Evolutionary conservation across 371 early-diverging fungal species (phyloP).

Genomic region (Mucor piriformis): DNA sequence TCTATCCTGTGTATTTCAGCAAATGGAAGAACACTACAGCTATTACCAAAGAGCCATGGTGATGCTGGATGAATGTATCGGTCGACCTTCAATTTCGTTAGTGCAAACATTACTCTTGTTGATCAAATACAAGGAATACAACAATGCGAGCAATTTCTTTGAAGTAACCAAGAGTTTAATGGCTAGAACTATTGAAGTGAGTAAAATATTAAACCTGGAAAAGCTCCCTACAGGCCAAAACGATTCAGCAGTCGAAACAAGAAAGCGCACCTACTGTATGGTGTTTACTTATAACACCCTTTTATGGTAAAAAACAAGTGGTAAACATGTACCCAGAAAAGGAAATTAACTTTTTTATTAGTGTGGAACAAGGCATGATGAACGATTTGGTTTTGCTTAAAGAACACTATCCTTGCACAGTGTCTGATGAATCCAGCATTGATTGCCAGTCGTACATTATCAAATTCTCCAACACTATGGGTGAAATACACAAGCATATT

Average conservation of each 20-base stretch:
- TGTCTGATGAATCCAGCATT: constrained; percentile 1
- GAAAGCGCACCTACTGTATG: constrained; percentile 49
- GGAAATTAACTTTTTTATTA: constrained; percentile 19
- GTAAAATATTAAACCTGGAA: constrained; percentile 26
- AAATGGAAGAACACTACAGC: constrained; percentile 14
- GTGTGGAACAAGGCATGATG: constrained; percentile 27
- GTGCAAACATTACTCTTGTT: constrained; percentile 73
- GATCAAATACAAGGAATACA: constrained; percentile 69
- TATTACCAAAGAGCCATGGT: constrained; percentile 42
- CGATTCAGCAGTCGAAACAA: constrained; percentile 30
- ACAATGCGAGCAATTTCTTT: constrained; percentile 20
- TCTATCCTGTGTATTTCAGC: constrained; percentile 42
- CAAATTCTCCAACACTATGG: constrained; percentile 27
- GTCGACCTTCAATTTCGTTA: constrained; percentile 64
- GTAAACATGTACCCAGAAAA: constrained; percentile 16
- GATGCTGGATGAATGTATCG: constrained; percentile 68
- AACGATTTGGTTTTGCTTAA: constrained; percentile 2
- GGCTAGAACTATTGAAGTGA: constrained; percentile 19
- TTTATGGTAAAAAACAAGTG: constrained; percentile 22
- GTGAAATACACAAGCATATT: constrained; percentile 35
- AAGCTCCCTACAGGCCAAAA: not conserved
- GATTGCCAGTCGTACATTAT: constrained; percentile 29
- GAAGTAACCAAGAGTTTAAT: constrained; percentile 24
- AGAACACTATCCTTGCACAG: constrained; percentile 3
- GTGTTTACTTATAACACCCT: constrained; percentile 41